Evolutionary conservation across 768 basidiomycete species (phyloP), one percentile per base, ranked within the genome.

Genomic region (Amanita thiersii): DNA sequence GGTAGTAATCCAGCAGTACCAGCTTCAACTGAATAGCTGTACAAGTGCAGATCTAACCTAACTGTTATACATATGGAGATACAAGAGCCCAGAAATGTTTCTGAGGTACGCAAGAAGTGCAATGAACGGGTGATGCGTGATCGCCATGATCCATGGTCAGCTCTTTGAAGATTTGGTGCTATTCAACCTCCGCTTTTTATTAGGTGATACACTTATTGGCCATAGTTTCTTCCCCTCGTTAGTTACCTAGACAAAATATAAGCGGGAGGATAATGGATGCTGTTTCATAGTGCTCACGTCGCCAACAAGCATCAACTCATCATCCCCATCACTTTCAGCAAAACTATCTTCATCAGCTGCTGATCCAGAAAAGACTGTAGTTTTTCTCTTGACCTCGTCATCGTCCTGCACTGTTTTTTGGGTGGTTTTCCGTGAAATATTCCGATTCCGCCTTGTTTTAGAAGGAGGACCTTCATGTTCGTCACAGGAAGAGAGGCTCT

Each of bases 251-350:
- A 28, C 4, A 18, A 14, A 15, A 24, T 25, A 14, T 36, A 4
- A 25, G 10, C 19, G 14, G 20, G 24, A 8, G 3, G 2, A 17
- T 5, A 9, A 7, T 14, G 7, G n/a, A 37, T 17, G 24, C 4
- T 19, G 14, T 14, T n/a, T 9, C 15, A 25, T n/a, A 39, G 34
- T 31, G 44, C 46, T 24, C 37, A 81, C 81, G 65, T 72, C 72
- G n/a, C 67, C 61, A 19, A 73, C 75, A 58, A 82, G 72, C 65
- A 74, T 67, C 21, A 82, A 53, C 50, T 80, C 77, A 47, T 83
- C 79, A 3, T 77, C 75, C 8, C 70, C 79, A 11, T 74, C 52
- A 9, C 64, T 58, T 25, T 57, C 51, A 40, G 53, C 48, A 14
- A 51, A 52, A 38, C 57, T 58, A 8, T 64, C 55, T 39, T 63